Conservation (phyloP, 1,284 basidiomycete genomes). For the Chalciporus piperatoides region DNA sequence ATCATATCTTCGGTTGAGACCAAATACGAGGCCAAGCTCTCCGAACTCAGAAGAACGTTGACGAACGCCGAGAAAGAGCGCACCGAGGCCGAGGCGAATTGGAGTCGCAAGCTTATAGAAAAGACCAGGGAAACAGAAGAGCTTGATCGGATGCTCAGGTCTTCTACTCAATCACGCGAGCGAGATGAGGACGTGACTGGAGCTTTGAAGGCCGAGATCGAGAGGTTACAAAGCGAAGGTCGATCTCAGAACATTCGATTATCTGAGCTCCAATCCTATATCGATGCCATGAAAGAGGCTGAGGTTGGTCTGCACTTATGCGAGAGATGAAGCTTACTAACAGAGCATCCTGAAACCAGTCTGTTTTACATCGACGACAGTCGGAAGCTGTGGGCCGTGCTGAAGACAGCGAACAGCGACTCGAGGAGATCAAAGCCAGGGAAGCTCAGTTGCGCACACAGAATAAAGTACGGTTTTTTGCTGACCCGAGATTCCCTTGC, state of each 20-base stretch:
- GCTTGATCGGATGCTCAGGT: constrained; percentile 57
- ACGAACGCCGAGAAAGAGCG: constrained; percentile 65
- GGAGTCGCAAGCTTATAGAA: constrained; percentile 75
- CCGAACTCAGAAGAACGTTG: constrained; percentile 62
- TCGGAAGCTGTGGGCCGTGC: constrained; percentile 45
- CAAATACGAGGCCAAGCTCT: constrained; percentile 71
- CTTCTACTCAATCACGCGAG: constrained; percentile 52
- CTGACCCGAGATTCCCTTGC: not conserved
- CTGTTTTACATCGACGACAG: constrained; percentile 42
- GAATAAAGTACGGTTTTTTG: constrained; percentile 61
- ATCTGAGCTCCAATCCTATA: constrained; percentile 44
- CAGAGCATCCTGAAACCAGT: constrained; percentile 33
- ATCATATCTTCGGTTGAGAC: constrained; percentile 75
- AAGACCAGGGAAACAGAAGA: constrained; percentile 77
- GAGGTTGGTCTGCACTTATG: constrained; percentile 45
- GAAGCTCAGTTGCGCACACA: constrained; percentile 63
- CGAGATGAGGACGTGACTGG: constrained; percentile 56
- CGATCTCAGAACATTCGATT: constrained; percentile 45
- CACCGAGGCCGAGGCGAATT: constrained; percentile 77
- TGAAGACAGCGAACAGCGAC: constrained; percentile 48
- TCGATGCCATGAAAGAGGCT: constrained; percentile 50
- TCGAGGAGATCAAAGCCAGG: constrained; percentile 61
- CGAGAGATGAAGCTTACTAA: not conserved
- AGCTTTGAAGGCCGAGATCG: constrained; percentile 53
- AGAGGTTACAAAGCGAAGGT: constrained; percentile 48